Percentiles rank a stretch among this genome's conserved stretches.
Evolutionary conservation across 2,329 filamentous ascomycete species (phyloP).

Genomic region (Calonectria leucothoes): DNA sequence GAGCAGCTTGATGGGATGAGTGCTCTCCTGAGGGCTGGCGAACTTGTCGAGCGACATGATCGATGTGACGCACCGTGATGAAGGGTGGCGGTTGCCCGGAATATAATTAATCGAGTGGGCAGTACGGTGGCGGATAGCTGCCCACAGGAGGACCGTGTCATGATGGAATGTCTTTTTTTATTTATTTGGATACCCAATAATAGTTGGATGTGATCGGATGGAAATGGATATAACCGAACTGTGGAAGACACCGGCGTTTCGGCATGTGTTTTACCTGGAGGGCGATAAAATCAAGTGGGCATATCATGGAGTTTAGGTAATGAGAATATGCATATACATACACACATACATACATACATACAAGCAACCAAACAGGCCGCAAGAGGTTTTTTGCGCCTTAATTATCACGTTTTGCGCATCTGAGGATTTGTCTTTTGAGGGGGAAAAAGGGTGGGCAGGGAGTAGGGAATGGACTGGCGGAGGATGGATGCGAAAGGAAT

Average conservation of each 20-base stretch:
- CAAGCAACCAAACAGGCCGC: not conserved
- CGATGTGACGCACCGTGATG: slow-evolving; percentile 33
- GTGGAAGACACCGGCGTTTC: slow-evolving; percentile 16
- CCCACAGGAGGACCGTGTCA: not conserved
- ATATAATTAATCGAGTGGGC: not conserved
- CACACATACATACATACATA: not conserved
- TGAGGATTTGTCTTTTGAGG: not conserved
- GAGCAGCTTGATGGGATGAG: slow-evolving; percentile 66
- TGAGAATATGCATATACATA: slow-evolving; percentile 1
- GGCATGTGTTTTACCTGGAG: slow-evolving; percentile 3
- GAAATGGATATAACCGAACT: not conserved
- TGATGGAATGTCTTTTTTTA: slow-evolving; percentile 1
- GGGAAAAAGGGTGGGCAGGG: not conserved
- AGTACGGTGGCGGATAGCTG: not conserved
- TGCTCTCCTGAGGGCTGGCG: slow-evolving; percentile 68
- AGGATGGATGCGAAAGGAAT: not conserved
- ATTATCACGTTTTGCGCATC: not conserved
- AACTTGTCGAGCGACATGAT: slow-evolving; percentile 64
- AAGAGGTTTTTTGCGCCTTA: not conserved
- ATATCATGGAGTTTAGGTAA: slow-evolving; percentile 2
- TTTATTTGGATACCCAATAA: slow-evolving; percentile 20
- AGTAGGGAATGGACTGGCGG: not conserved
- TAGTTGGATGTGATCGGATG: slow-evolving; percentile 13
- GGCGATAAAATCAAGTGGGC: slow-evolving; percentile 6
- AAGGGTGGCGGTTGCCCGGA: slow-evolving; percentile 4